A percentile compares a stretch with the other conserved stretches of the same genome.
Conservation (phyloP, 371 early-diverging fungal genomes). For the Mucor circinelloides region DNA sequence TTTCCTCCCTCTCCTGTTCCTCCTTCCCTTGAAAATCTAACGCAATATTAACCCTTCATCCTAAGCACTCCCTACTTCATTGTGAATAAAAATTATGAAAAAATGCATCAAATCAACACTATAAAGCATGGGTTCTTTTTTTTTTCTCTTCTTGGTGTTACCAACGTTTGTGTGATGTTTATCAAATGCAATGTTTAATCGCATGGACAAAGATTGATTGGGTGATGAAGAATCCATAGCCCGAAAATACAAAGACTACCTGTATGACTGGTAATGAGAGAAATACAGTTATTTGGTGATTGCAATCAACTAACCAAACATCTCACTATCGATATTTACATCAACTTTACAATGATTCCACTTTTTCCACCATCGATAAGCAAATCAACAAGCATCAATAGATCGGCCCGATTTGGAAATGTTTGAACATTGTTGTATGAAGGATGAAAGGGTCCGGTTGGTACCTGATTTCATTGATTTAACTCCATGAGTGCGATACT, state of each 20-base stretch:
- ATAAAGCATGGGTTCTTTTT: not conserved
- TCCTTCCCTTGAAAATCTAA: not conserved
- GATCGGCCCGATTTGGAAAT: not conserved
- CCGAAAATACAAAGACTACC: not conserved
- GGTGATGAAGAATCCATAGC: too few relatives aligned
- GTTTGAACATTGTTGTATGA: not conserved
- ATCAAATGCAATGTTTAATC: not conserved
- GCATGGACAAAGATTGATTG: not conserved
- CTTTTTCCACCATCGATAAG: not conserved
- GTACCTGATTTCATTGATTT: not conserved
- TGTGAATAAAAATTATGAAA: not conserved
- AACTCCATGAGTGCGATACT: too few relatives aligned
- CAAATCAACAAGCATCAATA: not conserved
- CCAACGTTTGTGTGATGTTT: not conserved
- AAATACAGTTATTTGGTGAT: not conserved
- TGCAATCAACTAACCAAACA: not conserved
- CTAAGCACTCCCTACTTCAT: not conserved
- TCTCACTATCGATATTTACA: not conserved
- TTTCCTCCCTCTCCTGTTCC: not conserved
- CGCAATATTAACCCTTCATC: conserved; percentile 1
- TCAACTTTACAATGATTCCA: not conserved
- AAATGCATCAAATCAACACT: not conserved
- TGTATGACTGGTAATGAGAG: not conserved
- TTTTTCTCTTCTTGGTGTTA: not conserved
- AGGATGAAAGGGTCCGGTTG: not conserved